These are phyloP conservation scores for Komagataella phaffii DNA, from an alignment of 805 yeast genomes.

Conservation along the genomic window DNA sequence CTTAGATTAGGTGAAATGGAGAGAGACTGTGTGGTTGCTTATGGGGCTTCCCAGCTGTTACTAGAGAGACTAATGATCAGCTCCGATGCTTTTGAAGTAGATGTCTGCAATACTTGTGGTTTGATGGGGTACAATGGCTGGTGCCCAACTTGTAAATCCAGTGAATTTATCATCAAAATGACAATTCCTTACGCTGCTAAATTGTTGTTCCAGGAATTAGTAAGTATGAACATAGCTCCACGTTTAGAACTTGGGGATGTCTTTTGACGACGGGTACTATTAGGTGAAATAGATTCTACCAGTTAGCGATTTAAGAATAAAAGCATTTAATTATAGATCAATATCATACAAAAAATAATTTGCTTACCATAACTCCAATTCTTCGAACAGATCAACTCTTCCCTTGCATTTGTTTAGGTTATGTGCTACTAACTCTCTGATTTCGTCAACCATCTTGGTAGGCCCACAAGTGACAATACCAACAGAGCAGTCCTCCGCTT, in stretches of 20 bases:
- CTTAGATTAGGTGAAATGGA: constrained; percentile 98
- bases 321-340: background rate
- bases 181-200: constrained; percentile 99
- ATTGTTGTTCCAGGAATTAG: constrained; percentile 86
- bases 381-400: constrained; percentile 62
- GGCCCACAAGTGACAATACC: constrained; percentile 40
- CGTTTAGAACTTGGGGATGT: constrained; percentile 82
- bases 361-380: constrained; percentile 55
- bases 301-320: background rate
- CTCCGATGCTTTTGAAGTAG: constrained; percentile 96
- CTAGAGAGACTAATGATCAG: constrained; percentile 92
- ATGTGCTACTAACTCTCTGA: constrained; percentile 33
- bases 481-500: constrained; percentile 20
- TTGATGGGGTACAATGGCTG: constrained; percentile 95
- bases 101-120: constrained; percentile 88
- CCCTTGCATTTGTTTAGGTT: constrained; percentile 25
- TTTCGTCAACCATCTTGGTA: constrained; percentile 31
- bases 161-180: constrained; percentile 81
- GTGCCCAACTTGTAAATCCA: constrained; percentile 93
- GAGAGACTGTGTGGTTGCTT: constrained; percentile 98
- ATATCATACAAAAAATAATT: background rate
- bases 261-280: constrained; percentile 24
- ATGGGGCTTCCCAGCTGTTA: constrained; percentile 92
- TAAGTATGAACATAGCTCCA: constrained; percentile 99
- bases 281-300: background rate